phyloP scores from a whole-genome alignment of 768 basidiomycete genomes.

The Russula olivacea region DNA sequence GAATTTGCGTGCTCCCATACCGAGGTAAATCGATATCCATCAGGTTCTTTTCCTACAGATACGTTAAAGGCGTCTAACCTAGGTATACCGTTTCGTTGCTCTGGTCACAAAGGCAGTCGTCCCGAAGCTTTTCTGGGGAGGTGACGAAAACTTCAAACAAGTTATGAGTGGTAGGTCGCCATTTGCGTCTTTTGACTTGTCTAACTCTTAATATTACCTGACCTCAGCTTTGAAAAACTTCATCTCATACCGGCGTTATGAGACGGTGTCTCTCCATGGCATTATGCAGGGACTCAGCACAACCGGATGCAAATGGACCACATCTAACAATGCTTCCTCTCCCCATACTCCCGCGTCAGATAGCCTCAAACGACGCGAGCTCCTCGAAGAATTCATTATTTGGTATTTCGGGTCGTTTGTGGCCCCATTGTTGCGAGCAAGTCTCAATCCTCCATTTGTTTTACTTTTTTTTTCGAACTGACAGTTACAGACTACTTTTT shows the following conservation, averaged over 20 bases:
- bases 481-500: slow-evolving; percentile 72
- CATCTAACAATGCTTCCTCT: slow-evolving; percentile 36
- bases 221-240: slow-evolving; percentile 64
- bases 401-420: slow-evolving; percentile 93
- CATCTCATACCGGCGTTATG: slow-evolving; percentile 71
- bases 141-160: slow-evolving; percentile 52
- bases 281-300: slow-evolving; percentile 72
- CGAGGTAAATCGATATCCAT: slow-evolving; percentile 45
- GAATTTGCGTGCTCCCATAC: slow-evolving; percentile 64
- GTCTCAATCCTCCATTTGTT: slow-evolving; percentile 20
- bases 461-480: background rate
- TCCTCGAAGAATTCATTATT: slow-evolving; percentile 83
- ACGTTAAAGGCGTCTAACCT: background rate
- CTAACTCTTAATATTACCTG: background rate
- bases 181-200: background rate
- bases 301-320: slow-evolving; percentile 76
- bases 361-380: slow-evolving; percentile 65
- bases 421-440: slow-evolving; percentile 68
- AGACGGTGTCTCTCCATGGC: slow-evolving; percentile 69
- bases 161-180: slow-evolving; percentile 45
- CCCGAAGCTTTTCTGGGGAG: slow-evolving; percentile 77
- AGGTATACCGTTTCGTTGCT: slow-evolving; percentile 69
- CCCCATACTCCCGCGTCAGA: slow-evolving; percentile 58
- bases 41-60: background rate
- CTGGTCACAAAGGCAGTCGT: slow-evolving; percentile 63